Base-by-base conservation (phyloP, 805 yeast genomes). In the Peterozyma xylosa region DNA sequence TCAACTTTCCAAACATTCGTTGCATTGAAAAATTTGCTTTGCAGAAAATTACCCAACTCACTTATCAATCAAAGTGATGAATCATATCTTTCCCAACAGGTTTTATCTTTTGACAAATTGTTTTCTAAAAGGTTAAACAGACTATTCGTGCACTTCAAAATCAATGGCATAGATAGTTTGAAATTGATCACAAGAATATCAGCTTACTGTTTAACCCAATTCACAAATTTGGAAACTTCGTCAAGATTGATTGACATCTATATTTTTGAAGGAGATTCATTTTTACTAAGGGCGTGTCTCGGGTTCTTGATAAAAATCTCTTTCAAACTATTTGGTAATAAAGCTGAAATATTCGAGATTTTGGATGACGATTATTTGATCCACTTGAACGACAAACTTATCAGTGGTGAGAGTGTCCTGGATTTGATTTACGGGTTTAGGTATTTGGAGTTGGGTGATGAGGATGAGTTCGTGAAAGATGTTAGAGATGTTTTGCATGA, bases 211-310 rank as follows among this genome's bases (percentile, higher is more conserved):
- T 74, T 80, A 52, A 55, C 79, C 2, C 60, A 66, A 41, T 64
- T 69, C 21, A 53, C 80, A 37, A 55, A 67, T 11, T 58, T 75
- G 39, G 81, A 79, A 32, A 57, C 71, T 1, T 57, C 74, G 7
- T 62, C 70, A 21, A 68, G 78, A 13, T 50, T 82, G 6, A 52
- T 83, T 48, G 90, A 83, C 55, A 64, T 82, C 5, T 70, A 70
- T 55, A 55, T 80, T 10, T 80, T 80, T 55, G 87, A 81, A 54
- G 80, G 82, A 7, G 85, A 77, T 50, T 59, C 71, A 1, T 67
- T 80, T 49, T 54, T 82, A 40, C 59, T 78, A 37, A 67, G 82
- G 16, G 68, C 72, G 10, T 63, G 74, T 2, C 56, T 82, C n/a
- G 84, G 78, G 0, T 55, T 80, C 11, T 54, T 83, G 37, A 65